Conservation (phyloP, 305 asterid species). For the Fraxinus angustifolia region DNA sequence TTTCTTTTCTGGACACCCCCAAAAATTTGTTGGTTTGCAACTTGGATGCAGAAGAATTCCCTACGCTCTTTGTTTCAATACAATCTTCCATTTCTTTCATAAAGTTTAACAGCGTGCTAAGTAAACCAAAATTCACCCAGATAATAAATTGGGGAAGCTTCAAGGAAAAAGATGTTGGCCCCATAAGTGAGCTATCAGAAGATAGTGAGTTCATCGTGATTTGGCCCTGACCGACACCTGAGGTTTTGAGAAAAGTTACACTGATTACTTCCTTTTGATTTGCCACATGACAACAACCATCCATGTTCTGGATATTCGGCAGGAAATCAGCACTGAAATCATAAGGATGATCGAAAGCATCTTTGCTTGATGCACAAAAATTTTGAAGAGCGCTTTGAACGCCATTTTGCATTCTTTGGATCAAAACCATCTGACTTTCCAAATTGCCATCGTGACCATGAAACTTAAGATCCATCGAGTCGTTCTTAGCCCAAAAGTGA, state of each 20-base stretch:
- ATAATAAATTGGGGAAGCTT: conserved; percentile 69
- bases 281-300: conserved; percentile 43
- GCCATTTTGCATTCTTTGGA: conserved; percentile 61
- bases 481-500: conserved; percentile 48
- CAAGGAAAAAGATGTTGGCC: conserved; percentile 64
- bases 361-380: conserved; percentile 38
- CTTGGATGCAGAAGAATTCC: conserved; percentile 25
- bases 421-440: conserved; percentile 36
- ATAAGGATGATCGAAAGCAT: conserved; percentile 22
- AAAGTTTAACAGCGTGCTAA: conserved; percentile 40
- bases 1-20: conserved; percentile 39
- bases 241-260: conserved; percentile 70
- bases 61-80: conserved; percentile 32
- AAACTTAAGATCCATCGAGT: conserved; percentile 30
- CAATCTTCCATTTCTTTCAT: conserved; percentile 46
- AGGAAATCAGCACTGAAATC: conserved; percentile 36
- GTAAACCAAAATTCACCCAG: conserved; percentile 68
- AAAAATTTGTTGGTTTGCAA: conserved; percentile 25
- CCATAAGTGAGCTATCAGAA: conserved; percentile 47
- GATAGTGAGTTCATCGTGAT: conserved; percentile 46
- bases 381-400: conserved; percentile 63
- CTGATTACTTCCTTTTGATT: conserved; percentile 37
- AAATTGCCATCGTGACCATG: conserved; percentile 24
- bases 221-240: conserved; percentile 55
- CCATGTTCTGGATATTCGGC: conserved; percentile 28